These are phyloP conservation scores for Fraxinus latifolia DNA, from an alignment of 305 asterid species.

Conservation along the genomic window DNA sequence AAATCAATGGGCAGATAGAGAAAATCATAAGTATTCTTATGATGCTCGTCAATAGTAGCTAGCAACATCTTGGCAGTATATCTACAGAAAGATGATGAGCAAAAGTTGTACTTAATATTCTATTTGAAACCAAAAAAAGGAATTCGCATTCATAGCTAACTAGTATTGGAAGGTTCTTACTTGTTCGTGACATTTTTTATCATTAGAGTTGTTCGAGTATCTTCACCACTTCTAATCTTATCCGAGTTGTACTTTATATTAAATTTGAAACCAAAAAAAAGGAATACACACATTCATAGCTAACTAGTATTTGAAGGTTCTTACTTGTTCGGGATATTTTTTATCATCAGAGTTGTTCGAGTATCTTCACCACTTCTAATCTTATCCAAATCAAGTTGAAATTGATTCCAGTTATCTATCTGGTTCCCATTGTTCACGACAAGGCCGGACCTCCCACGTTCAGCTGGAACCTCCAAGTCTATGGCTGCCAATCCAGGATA, in stretches of 20 bases:
- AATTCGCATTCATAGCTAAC: neutral
- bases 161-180: conserved; percentile 28
- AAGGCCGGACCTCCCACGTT: conserved; percentile 32
- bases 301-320: neutral
- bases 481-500: conserved; percentile 31
- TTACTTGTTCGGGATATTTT: conserved; percentile 80
- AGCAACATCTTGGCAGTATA: conserved; percentile 81
- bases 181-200: conserved; percentile 76
- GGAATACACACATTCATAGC: neutral
- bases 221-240: conserved; percentile 58
- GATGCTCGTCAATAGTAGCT: conserved; percentile 59
- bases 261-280: neutral
- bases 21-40: conserved; percentile 66
- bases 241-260: conserved; percentile 19
- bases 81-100: conserved; percentile 34
- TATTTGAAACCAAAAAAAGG: neutral
- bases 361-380: conserved; percentile 58
- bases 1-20: conserved; percentile 81
- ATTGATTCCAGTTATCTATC: conserved; percentile 41
- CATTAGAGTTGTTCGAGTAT: conserved; percentile 71
- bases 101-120: conserved; percentile 5
- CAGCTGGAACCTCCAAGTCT: conserved; percentile 38
- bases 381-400: conserved; percentile 58
- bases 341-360: conserved; percentile 76
- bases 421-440: conserved; percentile 39